phyloP scores from a whole-genome alignment of 305 asterid species.

The Solanum hybrid region DNA sequence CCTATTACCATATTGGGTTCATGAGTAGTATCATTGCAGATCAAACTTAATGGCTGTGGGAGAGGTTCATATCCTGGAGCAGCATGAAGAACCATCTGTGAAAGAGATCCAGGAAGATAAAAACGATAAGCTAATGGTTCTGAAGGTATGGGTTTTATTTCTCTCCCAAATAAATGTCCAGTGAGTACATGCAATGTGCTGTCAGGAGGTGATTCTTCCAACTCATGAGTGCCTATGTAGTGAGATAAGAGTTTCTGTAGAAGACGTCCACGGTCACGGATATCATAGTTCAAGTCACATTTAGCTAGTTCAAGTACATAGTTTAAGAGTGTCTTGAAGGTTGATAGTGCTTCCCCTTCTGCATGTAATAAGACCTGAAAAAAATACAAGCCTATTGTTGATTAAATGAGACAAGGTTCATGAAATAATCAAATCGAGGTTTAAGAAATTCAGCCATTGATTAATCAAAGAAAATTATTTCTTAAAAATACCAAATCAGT shows the following conservation, averaged over 20 bases:
- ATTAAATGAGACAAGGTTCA: background rate
- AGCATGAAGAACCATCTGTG: constrained; percentile 96
- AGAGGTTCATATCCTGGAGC: constrained; percentile 99
- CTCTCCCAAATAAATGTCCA: constrained; percentile 55
- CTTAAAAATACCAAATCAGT: background rate
- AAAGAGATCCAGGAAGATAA: constrained; percentile 97
- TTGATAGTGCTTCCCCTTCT: constrained; percentile 41
- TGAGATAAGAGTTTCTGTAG: constrained; percentile 48
- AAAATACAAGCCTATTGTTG: constrained; percentile 5
- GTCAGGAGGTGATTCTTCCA: constrained; percentile 31
- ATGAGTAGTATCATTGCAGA: constrained; percentile 26
- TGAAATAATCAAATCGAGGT: background rate
- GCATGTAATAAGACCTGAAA: constrained; percentile 65
- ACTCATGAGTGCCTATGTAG: constrained; percentile 26
- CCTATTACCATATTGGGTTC: constrained; percentile 19
- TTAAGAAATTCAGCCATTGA: background rate
- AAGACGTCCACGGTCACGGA: constrained; percentile 88
- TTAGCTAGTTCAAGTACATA: constrained; percentile 84
- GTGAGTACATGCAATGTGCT: constrained; percentile 37
- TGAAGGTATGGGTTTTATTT: constrained; percentile 28
- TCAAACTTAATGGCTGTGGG: constrained; percentile 79
- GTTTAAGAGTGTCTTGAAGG: constrained; percentile 28
- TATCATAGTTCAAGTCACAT: constrained; percentile 74
- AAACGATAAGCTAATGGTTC: constrained; percentile 55
- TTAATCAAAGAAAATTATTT: background rate